Base-by-base conservation (phyloP, 352 stramenopile genomes). In the Phytophthora quininea region DNA sequence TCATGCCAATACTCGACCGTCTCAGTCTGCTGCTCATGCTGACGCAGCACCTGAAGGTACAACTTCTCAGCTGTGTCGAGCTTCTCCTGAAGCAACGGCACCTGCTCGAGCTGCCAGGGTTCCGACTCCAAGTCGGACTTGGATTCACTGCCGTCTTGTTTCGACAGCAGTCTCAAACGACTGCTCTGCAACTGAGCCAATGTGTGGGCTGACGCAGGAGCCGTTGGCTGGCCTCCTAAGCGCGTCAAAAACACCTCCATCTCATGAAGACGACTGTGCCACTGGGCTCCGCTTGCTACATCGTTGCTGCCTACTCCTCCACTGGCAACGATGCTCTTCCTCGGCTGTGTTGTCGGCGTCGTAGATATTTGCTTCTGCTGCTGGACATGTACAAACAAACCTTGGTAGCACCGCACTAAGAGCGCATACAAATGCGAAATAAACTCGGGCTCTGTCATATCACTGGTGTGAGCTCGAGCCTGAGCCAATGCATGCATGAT, bases 1-100 rank as follows among this genome's bases (percentile, higher is more conserved):
- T 90, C 81, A 45, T 76, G 77, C 54, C 80, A 73, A 49, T 89
- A 90, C 48, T 88, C 82, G 50, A 84, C 80, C 14, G 74, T 82
- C 50, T 90, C 77, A 12, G 76, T 78, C 52, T 90, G 82, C 58
- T 89, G 79, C 57, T 90, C 71, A 58, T 87, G 71, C 57, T 91
- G 81, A n/a, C 79, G 75, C 48, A 93, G 54, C 49, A 89, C 84
- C 51, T 91, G 78, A 46, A 85, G 61, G 66, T 93, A 90, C 24
- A 89, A 58, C 61, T 92, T 91, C 68, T 93, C 85, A 12, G 83
- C 71, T 1, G 79, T 77, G 65, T 93, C 81, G 27, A 91, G 77
- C 40, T 89, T 86, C 35, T 92, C 83, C 32, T 82, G 70, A 32
- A 90, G 19, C 9, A 79, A 61, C 62, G 86, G 77, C 14, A 59